Percentiles rank a stretch among this genome's conserved stretches.
phyloP scores from a whole-genome alignment of 176 grass and related monocot genomes.

The Carex parvula region DNA sequence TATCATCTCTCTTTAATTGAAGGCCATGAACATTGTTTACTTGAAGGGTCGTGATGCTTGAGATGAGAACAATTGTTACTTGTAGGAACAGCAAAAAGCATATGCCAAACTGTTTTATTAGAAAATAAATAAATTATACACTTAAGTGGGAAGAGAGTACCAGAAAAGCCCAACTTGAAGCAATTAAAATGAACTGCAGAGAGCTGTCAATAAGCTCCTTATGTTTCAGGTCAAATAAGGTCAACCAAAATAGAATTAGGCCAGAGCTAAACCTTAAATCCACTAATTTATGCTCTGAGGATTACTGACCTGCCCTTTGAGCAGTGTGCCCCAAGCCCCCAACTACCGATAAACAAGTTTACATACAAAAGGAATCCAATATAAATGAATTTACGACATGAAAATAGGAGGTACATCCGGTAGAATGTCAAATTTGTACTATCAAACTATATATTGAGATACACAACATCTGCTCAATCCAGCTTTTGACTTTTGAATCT shows the following conservation, averaged over 20 bases:
- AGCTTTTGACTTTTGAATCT: not conserved
- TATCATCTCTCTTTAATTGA: constrained; percentile 39
- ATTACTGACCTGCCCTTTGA: not conserved
- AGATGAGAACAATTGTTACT: no score
- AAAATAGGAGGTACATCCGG: not conserved
- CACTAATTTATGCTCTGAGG: not conserved
- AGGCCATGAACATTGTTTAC: constrained; percentile 48
- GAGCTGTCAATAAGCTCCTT: not conserved
- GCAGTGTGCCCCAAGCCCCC: no score
- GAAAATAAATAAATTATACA: no score
- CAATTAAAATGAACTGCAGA: not conserved
- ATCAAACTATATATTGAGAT: not conserved
- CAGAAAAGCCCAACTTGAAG: not conserved
- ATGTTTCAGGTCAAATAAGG: not conserved
- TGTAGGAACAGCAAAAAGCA: no score
- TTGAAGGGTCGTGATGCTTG: constrained; percentile 19
- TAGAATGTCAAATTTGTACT: not conserved
- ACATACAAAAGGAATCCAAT: not conserved
- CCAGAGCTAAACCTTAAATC: not conserved
- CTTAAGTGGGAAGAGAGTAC: not conserved
- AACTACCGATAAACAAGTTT: not conserved
- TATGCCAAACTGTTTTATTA: no score
- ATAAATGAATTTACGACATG: not conserved
- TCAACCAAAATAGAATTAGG: not conserved
- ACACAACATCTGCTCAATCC: not conserved